Percentiles rank a stretch among this genome's conserved stretches.
phyloP scores from a whole-genome alignment of 306 rosid species.

The Crotalaria pallida region DNA sequence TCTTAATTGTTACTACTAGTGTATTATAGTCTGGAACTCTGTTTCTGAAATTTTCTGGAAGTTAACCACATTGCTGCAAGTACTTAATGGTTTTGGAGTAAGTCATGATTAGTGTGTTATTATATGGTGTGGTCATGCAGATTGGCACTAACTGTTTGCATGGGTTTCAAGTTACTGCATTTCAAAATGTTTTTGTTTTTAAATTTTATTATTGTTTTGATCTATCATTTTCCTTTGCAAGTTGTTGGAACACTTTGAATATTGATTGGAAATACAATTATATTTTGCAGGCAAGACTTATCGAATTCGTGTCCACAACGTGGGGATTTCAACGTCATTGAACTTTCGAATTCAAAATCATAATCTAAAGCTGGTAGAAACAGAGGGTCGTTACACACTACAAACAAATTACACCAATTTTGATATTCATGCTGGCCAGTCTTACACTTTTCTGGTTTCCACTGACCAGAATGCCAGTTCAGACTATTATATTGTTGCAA shows the following conservation, averaged over 20 bases:
- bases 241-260: not conserved
- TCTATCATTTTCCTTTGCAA: not conserved
- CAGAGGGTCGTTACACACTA: constrained; percentile 66
- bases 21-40: not conserved
- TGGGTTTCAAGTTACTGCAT: not conserved
- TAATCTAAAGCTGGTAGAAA: constrained; percentile 61
- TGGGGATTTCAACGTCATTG: constrained; percentile 77
- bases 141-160: not conserved
- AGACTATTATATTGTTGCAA: constrained; percentile 87
- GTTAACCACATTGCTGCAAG: not conserved
- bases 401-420: constrained; percentile 61
- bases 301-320: constrained; percentile 75
- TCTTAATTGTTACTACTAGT: not conserved
- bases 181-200: not conserved
- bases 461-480: constrained; percentile 88
- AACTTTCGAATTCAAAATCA: constrained; percentile 89
- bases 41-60: not conserved
- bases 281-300: constrained; percentile 77
- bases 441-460: constrained; percentile 69
- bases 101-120: not conserved
- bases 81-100: not conserved
- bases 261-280: not conserved
- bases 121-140: not conserved
- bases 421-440: constrained; percentile 90
- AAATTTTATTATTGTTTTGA: not conserved